Evolutionary conservation across 495 filamentous ascomycete species (phyloP), one percentile per base, ranked within the genome.

Genomic region (Xylaria grammica): DNA sequence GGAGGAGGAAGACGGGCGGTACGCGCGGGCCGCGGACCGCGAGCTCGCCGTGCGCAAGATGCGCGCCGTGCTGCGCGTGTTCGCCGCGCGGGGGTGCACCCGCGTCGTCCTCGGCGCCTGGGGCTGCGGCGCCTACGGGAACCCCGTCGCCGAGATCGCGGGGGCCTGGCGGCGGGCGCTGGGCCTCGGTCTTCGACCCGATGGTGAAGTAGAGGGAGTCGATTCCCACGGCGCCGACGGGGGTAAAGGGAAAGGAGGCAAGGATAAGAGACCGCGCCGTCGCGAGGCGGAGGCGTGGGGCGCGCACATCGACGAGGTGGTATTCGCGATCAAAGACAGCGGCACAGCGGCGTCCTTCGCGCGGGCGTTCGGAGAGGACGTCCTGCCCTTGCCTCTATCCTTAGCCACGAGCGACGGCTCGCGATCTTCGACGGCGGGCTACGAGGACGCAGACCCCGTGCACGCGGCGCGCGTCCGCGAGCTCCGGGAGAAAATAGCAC

Each of bases 81-180:
- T 87, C 54, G 81, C 73, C 11, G 55, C 74, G 20, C 83, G 84
- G 36, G 79, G 78, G 2, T 82, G 86, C 65, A 70, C 72, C 13
- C 77, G 74, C 66, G 68, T 91, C 11, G 84, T 91, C 24, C 77
- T 93, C 1, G 88, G 89, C 0, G 88, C 89, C 0, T 76, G 90
- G 73, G 90, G 90, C 1, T 91, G 89, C 69, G 89, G 89, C 5
- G 87, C 81, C 0, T 90, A 89, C 71, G 75, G 71, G 1, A 90
- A 91, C 67, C 90, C 90, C 9, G 77, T 80, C 1, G 72, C 77
- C 20, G 86, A 86, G 68, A 83, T 91, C n/a, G 87, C 87, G 30
- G 52, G 79, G 32, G 85, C 84, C 30, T 92, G 87, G 81, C 87
- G 63, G 68, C 72, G 20, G 77, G 88, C 78, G 78, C 83, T 83